Evolutionary conservation across 176 grass and related monocot genomes (phyloP).

Genomic region (Elymus sibiricus): DNA sequence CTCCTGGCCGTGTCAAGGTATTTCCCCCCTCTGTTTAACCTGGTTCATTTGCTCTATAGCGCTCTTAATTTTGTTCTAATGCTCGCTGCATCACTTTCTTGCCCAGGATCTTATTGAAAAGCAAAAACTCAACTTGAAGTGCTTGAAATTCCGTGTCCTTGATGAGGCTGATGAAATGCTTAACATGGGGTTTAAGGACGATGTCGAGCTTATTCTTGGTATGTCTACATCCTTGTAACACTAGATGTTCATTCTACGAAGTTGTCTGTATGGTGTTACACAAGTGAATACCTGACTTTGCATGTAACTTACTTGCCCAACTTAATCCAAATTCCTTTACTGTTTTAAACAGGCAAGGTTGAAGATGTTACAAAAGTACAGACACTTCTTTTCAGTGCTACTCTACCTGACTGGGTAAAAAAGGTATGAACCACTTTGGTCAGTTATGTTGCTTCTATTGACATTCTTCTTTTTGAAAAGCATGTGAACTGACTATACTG

Average conservation of each 20-base stretch:
- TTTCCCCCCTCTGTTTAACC: not conserved
- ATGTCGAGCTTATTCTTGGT: constrained; percentile 98
- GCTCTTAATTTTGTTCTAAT: not conserved
- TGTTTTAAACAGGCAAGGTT: constrained; percentile 72
- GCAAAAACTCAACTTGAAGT: constrained; percentile 63
- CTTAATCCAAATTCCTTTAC: not conserved
- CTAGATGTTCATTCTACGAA: not conserved
- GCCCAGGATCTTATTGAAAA: constrained; percentile 74
- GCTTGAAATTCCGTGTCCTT: constrained; percentile 89
- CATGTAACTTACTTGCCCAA: not conserved
- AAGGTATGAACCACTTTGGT: constrained; percentile 41
- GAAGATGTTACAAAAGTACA: constrained; percentile 89
- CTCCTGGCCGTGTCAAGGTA: constrained; percentile 91
- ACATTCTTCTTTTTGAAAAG: not conserved
- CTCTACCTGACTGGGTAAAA: constrained; percentile 87
- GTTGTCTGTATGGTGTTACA: not conserved
- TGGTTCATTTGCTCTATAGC: not conserved
- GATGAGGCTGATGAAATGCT: constrained; percentile 99
- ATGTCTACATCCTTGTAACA: constrained; percentile 1
- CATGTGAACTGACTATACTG: not conserved
- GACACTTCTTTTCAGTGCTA: constrained; percentile 97
- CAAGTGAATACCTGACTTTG: not conserved
- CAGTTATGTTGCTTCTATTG: not conserved
- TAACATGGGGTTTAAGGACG: constrained; percentile 97
- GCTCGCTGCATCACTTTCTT: not conserved